Evolutionary conservation across 768 basidiomycete genomes (phyloP).

Genomic region (Lentinula edodes): DNA sequence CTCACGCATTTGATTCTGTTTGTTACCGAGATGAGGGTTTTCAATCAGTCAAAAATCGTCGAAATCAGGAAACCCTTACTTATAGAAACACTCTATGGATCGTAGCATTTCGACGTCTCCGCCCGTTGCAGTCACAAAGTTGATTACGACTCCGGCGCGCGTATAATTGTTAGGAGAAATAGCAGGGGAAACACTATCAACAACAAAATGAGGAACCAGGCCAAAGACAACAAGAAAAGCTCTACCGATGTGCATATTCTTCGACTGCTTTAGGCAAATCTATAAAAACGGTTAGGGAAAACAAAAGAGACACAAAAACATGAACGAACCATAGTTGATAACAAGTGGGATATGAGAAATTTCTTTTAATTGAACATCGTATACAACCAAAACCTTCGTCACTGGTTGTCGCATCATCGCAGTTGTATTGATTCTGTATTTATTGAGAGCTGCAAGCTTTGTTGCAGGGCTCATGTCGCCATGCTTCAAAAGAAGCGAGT

Average conservation of each 20-base stretch:
- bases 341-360: slow-evolving; percentile 87
- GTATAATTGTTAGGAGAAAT: slow-evolving; percentile 75
- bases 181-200: slow-evolving; percentile 72
- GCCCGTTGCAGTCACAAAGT: slow-evolving; percentile 95
- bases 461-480: slow-evolving; percentile 88
- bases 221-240: slow-evolving; percentile 11
- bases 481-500: slow-evolving; percentile 45
- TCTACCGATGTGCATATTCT: slow-evolving; percentile 91
- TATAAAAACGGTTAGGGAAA: slow-evolving; percentile 19
- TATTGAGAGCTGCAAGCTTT: slow-evolving; percentile 77
- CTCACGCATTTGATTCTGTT: slow-evolving; percentile 85
- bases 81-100: slow-evolving; percentile 98
- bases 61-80: slow-evolving; percentile 42
- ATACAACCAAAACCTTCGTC: slow-evolving; percentile 82
- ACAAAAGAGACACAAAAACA: neutral
- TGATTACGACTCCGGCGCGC: slow-evolving; percentile 88
- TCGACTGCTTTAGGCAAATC: slow-evolving; percentile 94
- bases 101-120: slow-evolving; percentile 98
- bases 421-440: slow-evolving; percentile 62
- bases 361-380: slow-evolving; percentile 94
- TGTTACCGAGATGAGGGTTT: too few species aligned
- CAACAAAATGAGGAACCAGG: neutral
- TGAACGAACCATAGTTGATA: slow-evolving; percentile 80
- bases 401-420: slow-evolving; percentile 55
- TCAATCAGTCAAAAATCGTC: too few species aligned